A percentile compares a stretch with the other conserved stretches of the same genome.
phyloP scores from a whole-genome alignment of 257 asterid genomes.

The Solanum appendiculatum region DNA sequence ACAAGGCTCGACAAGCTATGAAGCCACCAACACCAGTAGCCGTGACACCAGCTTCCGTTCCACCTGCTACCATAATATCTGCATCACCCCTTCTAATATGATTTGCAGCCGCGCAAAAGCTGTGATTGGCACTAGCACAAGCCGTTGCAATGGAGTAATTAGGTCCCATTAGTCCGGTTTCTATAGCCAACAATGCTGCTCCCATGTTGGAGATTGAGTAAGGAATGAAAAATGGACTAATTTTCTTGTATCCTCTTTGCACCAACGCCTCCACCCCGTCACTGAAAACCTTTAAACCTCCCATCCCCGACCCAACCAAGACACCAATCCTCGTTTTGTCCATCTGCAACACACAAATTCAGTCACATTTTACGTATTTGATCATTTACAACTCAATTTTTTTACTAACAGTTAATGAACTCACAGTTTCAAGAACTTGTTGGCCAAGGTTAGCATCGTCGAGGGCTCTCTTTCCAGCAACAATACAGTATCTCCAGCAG shows the following conservation, averaged over 20 bases:
- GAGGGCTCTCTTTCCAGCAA: slow-evolving; percentile 51
- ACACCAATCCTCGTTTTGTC: slow-evolving; percentile 27
- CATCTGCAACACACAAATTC: slow-evolving; percentile 12
- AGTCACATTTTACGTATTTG: slow-evolving; percentile 1
- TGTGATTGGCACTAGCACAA: slow-evolving; percentile 31
- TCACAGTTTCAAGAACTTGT: slow-evolving; percentile 23
- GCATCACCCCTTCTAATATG: slow-evolving; percentile 36
- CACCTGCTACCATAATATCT: slow-evolving; percentile 33
- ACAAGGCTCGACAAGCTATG: slow-evolving; percentile 29
- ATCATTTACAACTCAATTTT: neutral
- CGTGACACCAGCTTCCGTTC: slow-evolving; percentile 29
- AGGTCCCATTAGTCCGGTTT: slow-evolving; percentile 35
- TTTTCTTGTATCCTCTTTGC: slow-evolving; percentile 30
- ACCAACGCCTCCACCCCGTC: slow-evolving; percentile 26
- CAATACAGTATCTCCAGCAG: slow-evolving; percentile 49
- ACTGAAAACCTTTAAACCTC: slow-evolving; percentile 23
- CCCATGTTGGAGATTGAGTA: slow-evolving; percentile 35
- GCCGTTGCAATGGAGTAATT: slow-evolving; percentile 34
- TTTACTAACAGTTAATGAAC: neutral
- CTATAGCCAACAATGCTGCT: slow-evolving; percentile 30
- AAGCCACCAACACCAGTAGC: slow-evolving; percentile 27
- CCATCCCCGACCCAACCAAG: slow-evolving; percentile 27
- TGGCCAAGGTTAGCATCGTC: slow-evolving; percentile 34
- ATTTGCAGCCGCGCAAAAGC: slow-evolving; percentile 27
- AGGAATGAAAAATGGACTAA: slow-evolving; percentile 34